Base-by-base conservation (phyloP, 345 rosid species). In the Linum trigynum region DNA sequence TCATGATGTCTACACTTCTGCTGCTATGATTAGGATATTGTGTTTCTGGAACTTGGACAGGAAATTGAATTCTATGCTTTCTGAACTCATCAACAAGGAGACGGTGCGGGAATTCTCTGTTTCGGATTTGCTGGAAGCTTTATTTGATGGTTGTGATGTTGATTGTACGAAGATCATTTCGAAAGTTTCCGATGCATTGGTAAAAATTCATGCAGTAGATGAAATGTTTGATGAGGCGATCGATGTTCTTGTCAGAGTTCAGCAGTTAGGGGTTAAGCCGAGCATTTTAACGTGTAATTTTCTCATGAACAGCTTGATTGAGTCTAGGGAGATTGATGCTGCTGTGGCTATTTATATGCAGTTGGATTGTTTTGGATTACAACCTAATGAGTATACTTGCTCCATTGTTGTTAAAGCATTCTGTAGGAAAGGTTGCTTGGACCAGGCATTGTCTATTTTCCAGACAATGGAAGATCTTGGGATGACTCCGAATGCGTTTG, bases 321-420 rank as follows among this genome's bases (percentile, higher is more conserved):
- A 74, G 10, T 57, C 57, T 59, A 81, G 83, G 12, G 72, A 74
- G 74, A 71, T 64, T n/a, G 84, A 77, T 66, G 56, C 66, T 74
- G 82, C 76, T 14, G 40, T 86, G 35, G 80, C 85, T 15, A 73
- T 79, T 58, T 84, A 81, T 62, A 36, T 56, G 62, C 85, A 84
- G 51, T 71, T 87, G 66, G 75, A 80, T 76, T 67, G 62, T 69
- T 53, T 82, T 5, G 89, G 84, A 0, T 35, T 87, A 75, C 57
- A 55, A 10, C 77, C 82, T 3, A 83, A 89, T 61, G 74, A 77
- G 3, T 81, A 89, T 63, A 89, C 91, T 0, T 83, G 74, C 66
- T 63, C 75, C 16, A 81, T 87, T 75, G 67, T 75, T 42, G 80
- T 92, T 39, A 84, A 87, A 81, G 92, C 89, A 0, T 74, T 83